Base-by-base conservation (phyloP, 2,329 filamentous ascomycete species). In the Verticillium nubilum region DNA sequence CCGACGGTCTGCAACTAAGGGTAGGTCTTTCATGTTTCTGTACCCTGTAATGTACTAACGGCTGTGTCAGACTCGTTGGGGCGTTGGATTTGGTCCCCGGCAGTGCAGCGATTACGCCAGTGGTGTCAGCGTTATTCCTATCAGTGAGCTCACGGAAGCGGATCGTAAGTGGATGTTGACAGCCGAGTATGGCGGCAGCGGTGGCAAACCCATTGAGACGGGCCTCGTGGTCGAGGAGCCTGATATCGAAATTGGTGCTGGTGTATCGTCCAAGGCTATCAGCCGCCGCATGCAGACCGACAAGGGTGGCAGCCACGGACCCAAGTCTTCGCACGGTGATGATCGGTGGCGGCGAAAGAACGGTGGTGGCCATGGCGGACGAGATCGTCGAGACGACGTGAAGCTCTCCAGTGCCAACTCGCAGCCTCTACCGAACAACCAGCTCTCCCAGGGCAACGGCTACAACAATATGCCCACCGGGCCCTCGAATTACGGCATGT, bases 151-250 rank as follows among this genome's bases (percentile, higher is more conserved):
- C 59, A 99, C 95, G 1, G 95, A 99, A 67, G 95, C 95, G 27
- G 95, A 99, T 76, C 86, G 91, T 63, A 97, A 98, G 75, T 99
- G 95, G 95, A 92, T 98, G 82, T 77, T 97, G 64, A 97, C 88
- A 35, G 96, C 95, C 13, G 91, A 96, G 65, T 97, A 89, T 70
- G 95, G 95, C 65, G 95, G 95, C 58, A 97, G 91, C 63, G 95
- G 94, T 59, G 95, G 94, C 59, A 84, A 85, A 59, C 78, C 86
- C 2, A 91, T 99, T 62, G 88, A 92, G 69, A 80, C 85, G 15
- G 92, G 93, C 50, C 86, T 99, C 76, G 89, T 93, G 6, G 90
- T 99, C 27, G 95, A 99, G 72, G 95, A 99, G 75, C 95, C 95
- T 3, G 95, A 99, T 70, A 99, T 99, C 67, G 95, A 99, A 75